These are phyloP conservation scores for Tricholoma sp. DNA, from an alignment of 768 basidiomycete genomes.

Conservation along the genomic window DNA sequence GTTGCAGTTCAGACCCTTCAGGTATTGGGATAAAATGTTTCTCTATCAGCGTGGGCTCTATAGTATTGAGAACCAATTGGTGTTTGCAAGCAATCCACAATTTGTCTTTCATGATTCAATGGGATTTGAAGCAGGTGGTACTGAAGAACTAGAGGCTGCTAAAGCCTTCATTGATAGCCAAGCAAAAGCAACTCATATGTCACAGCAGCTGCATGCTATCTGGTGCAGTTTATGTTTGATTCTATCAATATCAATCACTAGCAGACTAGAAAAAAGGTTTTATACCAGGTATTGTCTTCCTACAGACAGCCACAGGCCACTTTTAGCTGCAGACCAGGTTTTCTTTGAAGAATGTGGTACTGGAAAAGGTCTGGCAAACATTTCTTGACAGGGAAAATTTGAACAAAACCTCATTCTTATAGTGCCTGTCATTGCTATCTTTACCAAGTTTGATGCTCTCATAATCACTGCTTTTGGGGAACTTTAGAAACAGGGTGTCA, in stretches of 20 bases:
- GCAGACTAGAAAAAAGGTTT: too few species aligned
- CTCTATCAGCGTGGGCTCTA: conserved; percentile 17
- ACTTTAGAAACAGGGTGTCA: too few species aligned
- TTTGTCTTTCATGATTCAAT: conserved; percentile 24
- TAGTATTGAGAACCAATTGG: conserved; percentile 15
- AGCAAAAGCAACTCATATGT: neutral
- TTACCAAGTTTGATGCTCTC: conserved; percentile 1
- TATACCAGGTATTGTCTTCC: too few species aligned
- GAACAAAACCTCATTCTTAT: too few species aligned
- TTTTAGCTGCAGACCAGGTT: neutral
- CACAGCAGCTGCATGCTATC: neutral
- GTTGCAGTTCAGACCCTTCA: too few species aligned
- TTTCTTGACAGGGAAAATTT: too few species aligned
- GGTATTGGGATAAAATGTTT: too few species aligned
- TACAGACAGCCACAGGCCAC: too few species aligned
- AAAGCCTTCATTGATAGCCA: neutral
- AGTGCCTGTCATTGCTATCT: conserved; percentile 2
- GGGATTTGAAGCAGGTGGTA: conserved; percentile 17
- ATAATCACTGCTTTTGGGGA: too few species aligned
- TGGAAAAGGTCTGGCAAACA: neutral
- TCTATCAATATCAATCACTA: too few species aligned
- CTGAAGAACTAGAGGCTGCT: neutral
- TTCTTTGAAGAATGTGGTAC: neutral
- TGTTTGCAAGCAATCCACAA: conserved; percentile 17
- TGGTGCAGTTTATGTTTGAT: too few species aligned